These are phyloP conservation scores for Rhizophagus sp. DNA, from an alignment of 192 early-diverging fungal species.

Conservation along the genomic window DNA sequence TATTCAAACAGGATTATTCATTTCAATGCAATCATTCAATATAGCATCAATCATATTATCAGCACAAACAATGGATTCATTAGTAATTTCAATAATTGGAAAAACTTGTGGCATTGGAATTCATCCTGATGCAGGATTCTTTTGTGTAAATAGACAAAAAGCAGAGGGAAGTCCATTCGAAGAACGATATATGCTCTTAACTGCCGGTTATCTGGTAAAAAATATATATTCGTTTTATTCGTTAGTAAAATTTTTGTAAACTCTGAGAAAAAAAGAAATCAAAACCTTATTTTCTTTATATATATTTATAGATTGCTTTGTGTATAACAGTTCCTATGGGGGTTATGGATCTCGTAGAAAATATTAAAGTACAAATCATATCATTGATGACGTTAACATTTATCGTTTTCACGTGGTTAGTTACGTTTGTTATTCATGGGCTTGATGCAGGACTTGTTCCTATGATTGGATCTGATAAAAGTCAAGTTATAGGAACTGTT, in stretches of 20 bases:
- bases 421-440: slow-evolving; percentile 56
- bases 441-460: slow-evolving; percentile 50
- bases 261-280: background rate
- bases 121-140: slow-evolving; percentile 51
- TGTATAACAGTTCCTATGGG: slow-evolving; percentile 60
- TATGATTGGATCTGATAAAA: slow-evolving; percentile 49
- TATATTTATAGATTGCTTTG: slow-evolving; percentile 12
- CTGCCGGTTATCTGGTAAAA: slow-evolving; percentile 56
- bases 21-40: slow-evolving; percentile 69
- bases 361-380: slow-evolving; percentile 64
- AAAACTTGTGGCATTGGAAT: slow-evolving; percentile 69
- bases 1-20: slow-evolving; percentile 64
- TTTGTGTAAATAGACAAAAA: slow-evolving; percentile 51
- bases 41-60: slow-evolving; percentile 71
- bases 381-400: slow-evolving; percentile 55
- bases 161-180: slow-evolving; percentile 56
- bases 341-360: slow-evolving; percentile 64
- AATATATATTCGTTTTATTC: background rate
- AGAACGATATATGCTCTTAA: slow-evolving; percentile 58
- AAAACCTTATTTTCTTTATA: background rate
- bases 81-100: slow-evolving; percentile 59
- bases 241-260: slow-evolving; percentile 13
- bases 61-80: slow-evolving; percentile 68
- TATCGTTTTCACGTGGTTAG: slow-evolving; percentile 58
- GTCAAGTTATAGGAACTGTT: slow-evolving; percentile 60